These are phyloP conservation scores for Colletotrichum lentis DNA, from an alignment of 2,329 filamentous ascomycete genomes.

Conservation along the genomic window DNA sequence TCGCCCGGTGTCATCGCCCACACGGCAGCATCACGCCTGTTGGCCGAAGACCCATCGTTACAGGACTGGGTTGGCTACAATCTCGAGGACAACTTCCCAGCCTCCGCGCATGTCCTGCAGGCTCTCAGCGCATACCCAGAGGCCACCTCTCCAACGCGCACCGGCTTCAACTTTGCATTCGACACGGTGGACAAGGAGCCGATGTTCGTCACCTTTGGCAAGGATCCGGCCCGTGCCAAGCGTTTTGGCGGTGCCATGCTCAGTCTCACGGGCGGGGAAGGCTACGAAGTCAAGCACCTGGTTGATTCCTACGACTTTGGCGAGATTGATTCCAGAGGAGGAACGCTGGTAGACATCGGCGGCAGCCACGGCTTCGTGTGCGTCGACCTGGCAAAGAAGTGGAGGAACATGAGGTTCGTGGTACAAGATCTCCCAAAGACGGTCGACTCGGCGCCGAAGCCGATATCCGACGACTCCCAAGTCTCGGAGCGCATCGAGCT, in stretches of 20 bases:
- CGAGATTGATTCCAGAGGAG: slow-evolving; percentile 53
- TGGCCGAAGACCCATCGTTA: slow-evolving; percentile 58
- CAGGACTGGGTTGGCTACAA: slow-evolving; percentile 65
- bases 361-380: slow-evolving; percentile 67
- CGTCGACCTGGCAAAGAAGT: slow-evolving; percentile 61
- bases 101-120: slow-evolving; percentile 55
- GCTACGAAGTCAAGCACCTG: slow-evolving; percentile 63
- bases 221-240: slow-evolving; percentile 56
- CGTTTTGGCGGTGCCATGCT: slow-evolving; percentile 65
- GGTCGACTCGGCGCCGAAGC: slow-evolving; percentile 34
- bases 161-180: slow-evolving; percentile 62
- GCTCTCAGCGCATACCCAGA: slow-evolving; percentile 56
- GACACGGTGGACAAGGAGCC: slow-evolving; percentile 59
- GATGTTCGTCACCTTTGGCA: slow-evolving; percentile 63
- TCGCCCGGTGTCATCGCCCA: slow-evolving; percentile 61
- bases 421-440: slow-evolving; percentile 46
- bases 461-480: slow-evolving; percentile 32
- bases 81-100: slow-evolving; percentile 62
- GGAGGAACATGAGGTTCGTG: slow-evolving; percentile 48
- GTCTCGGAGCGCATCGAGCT: slow-evolving; percentile 34
- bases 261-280: slow-evolving; percentile 63
- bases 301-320: slow-evolving; percentile 63
- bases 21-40: slow-evolving; percentile 60
- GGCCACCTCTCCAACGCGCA: slow-evolving; percentile 57
- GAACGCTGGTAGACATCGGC: slow-evolving; percentile 66